Evolutionary conservation across 2,329 filamentous ascomycete species (phyloP).

Genomic region (Ophiostoma sp.): DNA sequence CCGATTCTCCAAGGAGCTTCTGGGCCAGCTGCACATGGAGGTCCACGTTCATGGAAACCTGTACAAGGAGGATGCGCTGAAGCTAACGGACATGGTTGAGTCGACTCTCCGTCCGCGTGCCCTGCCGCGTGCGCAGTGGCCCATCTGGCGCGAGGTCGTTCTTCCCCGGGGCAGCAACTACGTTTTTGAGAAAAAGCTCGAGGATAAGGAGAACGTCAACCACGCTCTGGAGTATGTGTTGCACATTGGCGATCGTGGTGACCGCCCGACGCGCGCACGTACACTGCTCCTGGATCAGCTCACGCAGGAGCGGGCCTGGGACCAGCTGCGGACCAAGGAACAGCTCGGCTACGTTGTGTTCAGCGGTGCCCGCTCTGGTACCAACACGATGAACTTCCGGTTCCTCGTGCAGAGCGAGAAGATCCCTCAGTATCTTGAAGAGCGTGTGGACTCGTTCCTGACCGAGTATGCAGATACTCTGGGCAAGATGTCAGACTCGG

Average conservation of each 20-base stretch:
- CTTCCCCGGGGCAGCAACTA: constrained; percentile 80
- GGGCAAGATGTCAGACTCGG: constrained; percentile 72
- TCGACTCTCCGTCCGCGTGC: constrained; percentile 70
- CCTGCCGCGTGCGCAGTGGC: constrained; percentile 77
- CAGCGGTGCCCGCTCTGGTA: constrained; percentile 68
- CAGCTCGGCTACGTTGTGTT: constrained; percentile 97
- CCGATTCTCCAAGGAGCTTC: constrained; percentile 74
- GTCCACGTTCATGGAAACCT: constrained; percentile 87
- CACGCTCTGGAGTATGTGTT: constrained; percentile 80
- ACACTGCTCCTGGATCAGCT: constrained; percentile 83
- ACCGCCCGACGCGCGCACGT: constrained; percentile 71
- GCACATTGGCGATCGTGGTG: constrained; percentile 66
- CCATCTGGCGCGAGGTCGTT: constrained; percentile 72
- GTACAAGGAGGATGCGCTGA: constrained; percentile 88
- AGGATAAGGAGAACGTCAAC: constrained; percentile 86
- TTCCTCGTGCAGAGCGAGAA: constrained; percentile 94
- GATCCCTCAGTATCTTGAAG: constrained; percentile 78
- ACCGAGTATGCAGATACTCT: constrained; percentile 64
- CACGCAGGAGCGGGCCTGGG: constrained; percentile 88
- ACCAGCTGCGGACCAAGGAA: constrained; percentile 93
- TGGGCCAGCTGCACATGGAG: constrained; percentile 85
- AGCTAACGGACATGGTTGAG: constrained; percentile 80
- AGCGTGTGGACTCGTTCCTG: constrained; percentile 84
- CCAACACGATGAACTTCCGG: constrained; percentile 81
- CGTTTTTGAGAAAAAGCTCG: constrained; percentile 76